These are phyloP conservation scores for Pythium vanterpoolii DNA, from an alignment of 352 stramenopile species.

Conservation along the genomic window DNA sequence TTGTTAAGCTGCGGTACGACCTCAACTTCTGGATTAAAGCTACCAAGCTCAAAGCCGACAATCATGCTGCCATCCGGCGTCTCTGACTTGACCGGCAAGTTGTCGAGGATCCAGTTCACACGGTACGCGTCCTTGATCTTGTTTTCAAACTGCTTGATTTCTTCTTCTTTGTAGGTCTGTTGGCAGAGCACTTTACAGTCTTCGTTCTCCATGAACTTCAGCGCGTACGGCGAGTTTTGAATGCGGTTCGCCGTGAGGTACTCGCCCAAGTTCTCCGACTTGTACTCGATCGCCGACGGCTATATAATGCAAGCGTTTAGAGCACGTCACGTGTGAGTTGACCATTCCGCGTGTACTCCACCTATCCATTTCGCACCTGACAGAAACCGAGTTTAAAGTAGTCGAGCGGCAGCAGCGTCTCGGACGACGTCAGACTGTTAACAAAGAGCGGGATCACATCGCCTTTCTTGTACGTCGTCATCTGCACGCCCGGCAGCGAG, in stretches of 20 bases:
- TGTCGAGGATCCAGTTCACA: conserved; percentile 99
- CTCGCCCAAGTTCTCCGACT: conserved; percentile 98
- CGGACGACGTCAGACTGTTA: conserved; percentile 93
- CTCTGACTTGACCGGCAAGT: conserved; percentile 90
- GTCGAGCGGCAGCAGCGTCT: conserved; percentile 96
- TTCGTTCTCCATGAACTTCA: conserved; percentile 87
- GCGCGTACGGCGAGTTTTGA: conserved; percentile 97
- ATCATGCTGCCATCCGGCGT: conserved; percentile 59
- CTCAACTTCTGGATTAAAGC: conserved; percentile 88
- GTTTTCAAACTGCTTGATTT: conserved; percentile 89
- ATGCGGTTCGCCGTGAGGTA: conserved; percentile 99
- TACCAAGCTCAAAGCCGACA: conserved; percentile 87
- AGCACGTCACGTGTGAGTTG: no score
- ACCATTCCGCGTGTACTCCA: no score
- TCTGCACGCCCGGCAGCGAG: conserved; percentile 83
- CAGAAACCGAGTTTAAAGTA: conserved; percentile 99
- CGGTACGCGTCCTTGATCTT: conserved; percentile 97
- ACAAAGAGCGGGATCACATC: conserved; percentile 90
- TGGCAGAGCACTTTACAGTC: conserved; percentile 72
- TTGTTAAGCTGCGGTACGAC: conserved; percentile 96
- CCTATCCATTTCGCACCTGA: conserved; percentile 49
- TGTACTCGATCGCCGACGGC: conserved; percentile 92
- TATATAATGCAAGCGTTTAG: no score
- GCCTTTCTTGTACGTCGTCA: conserved; percentile 85
- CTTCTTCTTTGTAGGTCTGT: conserved; percentile 90